Evolutionary conservation across 192 early-diverging fungal species (phyloP), one percentile per base, ranked within the genome.

Genomic region (Coemansia sp.): DNA sequence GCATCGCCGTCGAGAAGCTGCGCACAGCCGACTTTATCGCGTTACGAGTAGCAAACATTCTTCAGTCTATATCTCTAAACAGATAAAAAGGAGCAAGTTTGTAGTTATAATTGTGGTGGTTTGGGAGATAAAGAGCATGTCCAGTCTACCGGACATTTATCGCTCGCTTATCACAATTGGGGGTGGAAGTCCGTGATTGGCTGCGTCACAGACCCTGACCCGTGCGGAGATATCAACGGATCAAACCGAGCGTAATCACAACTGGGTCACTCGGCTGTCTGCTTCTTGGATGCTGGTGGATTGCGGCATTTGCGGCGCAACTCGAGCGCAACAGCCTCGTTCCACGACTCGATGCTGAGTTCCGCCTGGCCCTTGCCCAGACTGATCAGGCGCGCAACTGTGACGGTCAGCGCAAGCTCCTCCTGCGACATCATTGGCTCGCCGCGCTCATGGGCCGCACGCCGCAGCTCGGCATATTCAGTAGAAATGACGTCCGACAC

Each of bases 401-500:
- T 82, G 29, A 82, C 63, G 4, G 62, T 27, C 56, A 69, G 62
- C 21, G 80, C 66, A 49, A 82, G 68, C 54, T 77, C 74, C 5
- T 64, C 64, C 68, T 82, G 80, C 27, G 80, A 60, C 60, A 74
- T 64, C 80, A 82, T 72, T 57, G 59, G 62, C 48, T 60, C 62
- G 27, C 68, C 71, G 6, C 53, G 63, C 27, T 68, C 62, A 35
- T 82, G 80, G 0, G 80, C 80, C 17, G n/a, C 31, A 19, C 65
- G 67, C 17, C 80, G 52, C 57, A 37, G 21, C 17, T 66, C 64
- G 8, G 80, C 80, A 41, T 82, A 82, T 14, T 82, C 74, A n/a
- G 62, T 65, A 23, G 80, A 82, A 21, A 82, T 82, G 75, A 75
- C 82, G 61, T 90, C 80, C 3, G 90, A 88, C 39, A 89, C 74